Base-by-base conservation (phyloP, 1,284 basidiomycete genomes). In the Moesziomyces parantarcticus region DNA sequence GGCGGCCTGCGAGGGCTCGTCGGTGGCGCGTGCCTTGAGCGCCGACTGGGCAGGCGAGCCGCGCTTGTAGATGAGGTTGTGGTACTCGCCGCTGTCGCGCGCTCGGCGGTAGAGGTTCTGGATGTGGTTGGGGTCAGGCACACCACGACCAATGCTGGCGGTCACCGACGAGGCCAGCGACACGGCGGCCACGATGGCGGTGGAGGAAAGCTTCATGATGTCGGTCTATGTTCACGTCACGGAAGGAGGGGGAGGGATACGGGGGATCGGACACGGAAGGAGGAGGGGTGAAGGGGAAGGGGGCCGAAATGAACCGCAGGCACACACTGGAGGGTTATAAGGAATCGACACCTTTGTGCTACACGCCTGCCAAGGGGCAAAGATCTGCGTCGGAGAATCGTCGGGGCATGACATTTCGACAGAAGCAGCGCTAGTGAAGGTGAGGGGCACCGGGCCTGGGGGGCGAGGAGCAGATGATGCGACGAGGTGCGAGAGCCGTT, bases 141-240 rank as follows among this genome's bases (percentile, higher is more conserved):
- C 66, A 43, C 76, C 76, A 20, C 65, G 62, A n/a, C 76, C 76
- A 29, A 77, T 77, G 70, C 61, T 66, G 51, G 74, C 74, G 11
- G 55, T 44, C 49, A 62, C 74, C 14, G 69, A 23, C 16, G 64
- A 60, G 58, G 64, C 64, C 41, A 73, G 60, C 43, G 64, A 52
- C n/a, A 67, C 34, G 5, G 64, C 70, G 3, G 64, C 70, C 36
- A 68, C 57, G 42, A 73, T 23, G 47, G 70, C 61, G 21, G 70
- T 61, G 14, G 60, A 54, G 18, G 64, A 57, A 29, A 73, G 60
- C 64, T 73, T 73, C 70, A 73, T 73, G 39, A 7, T 55, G 36
- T 32, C 29, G 46, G 29, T 58, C 18, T 44, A 44, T 23, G 23
- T 41, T 26, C 25, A 39, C 21, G n/a, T 25, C n/a, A 34, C 22